Conservation (phyloP, 2,329 filamentous ascomycete genomes). For the Mycosphaerella sp. region DNA sequence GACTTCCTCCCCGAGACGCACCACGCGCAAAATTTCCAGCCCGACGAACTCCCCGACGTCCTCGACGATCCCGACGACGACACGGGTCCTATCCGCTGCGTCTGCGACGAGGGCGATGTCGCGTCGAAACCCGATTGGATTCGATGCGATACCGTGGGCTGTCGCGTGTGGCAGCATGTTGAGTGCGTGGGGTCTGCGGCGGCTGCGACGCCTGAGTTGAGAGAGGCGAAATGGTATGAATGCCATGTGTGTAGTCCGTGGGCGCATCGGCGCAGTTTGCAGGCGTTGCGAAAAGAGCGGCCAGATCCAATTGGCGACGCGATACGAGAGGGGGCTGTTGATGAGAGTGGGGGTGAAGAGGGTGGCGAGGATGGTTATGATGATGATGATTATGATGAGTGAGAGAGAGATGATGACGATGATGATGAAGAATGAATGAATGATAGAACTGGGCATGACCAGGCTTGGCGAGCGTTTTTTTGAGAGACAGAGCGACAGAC, state of each 20-base stretch:
- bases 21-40: slow-evolving; percentile 18
- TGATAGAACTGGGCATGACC: too few relatives aligned
- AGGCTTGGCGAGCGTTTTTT: too few relatives aligned
- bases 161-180: slow-evolving; percentile 30
- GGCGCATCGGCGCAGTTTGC: slow-evolving; percentile 16
- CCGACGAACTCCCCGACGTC: slow-evolving; percentile 4
- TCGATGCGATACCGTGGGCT: slow-evolving; percentile 20
- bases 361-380: not conserved
- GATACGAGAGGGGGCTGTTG: not conserved
- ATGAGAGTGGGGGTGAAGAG: not conserved
- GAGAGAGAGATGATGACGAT: not conserved
- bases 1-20: slow-evolving; percentile 29
- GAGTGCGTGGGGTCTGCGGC: slow-evolving; percentile 21
- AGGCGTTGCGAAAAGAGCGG: slow-evolving; percentile 11
- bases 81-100: slow-evolving; percentile 24
- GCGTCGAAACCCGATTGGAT: slow-evolving; percentile 18
- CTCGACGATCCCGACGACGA: slow-evolving; percentile 8
- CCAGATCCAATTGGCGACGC: not conserved
- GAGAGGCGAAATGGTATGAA: slow-evolving; percentile 8
- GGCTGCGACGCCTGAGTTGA: too few relatives aligned
- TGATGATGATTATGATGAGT: not conserved
- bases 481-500: too few relatives aligned
- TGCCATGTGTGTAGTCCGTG: slow-evolving; percentile 28
- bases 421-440: too few relatives aligned
- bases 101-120: slow-evolving; percentile 25